Evolutionary conservation across 768 basidiomycete genomes (phyloP).

Genomic region (Mycena epipterygia): DNA sequence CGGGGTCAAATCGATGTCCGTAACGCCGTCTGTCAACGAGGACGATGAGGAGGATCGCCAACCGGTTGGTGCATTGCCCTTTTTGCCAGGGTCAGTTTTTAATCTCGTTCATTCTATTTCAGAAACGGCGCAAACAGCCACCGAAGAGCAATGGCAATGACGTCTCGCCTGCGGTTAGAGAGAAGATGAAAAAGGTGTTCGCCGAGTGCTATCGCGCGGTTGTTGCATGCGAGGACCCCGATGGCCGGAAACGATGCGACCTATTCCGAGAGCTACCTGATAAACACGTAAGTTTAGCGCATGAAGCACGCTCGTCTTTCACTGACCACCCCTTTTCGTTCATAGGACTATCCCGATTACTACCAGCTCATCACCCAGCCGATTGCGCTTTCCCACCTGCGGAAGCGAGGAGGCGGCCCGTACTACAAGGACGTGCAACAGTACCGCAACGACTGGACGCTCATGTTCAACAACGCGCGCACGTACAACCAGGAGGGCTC

Average conservation of each 20-base stretch:
- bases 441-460: slow-evolving; percentile 84
- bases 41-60: slow-evolving; percentile 86
- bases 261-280: slow-evolving; percentile 92
- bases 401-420: slow-evolving; percentile 76
- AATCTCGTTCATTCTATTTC: slow-evolving; percentile 24
- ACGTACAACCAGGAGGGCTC: slow-evolving; percentile 96
- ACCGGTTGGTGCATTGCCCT: slow-evolving; percentile 57
- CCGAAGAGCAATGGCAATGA: slow-evolving; percentile 58
- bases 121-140: slow-evolving; percentile 92
- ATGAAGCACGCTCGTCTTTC: neutral
- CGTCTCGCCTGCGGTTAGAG: slow-evolving; percentile 68
- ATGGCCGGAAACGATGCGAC: slow-evolving; percentile 85
- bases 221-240: slow-evolving; percentile 75
- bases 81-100: slow-evolving; percentile 10
- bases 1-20: slow-evolving; percentile 78
- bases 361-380: slow-evolving; percentile 90
- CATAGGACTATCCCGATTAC: slow-evolving; percentile 91
- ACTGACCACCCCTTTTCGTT: slow-evolving; percentile 34
- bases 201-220: slow-evolving; percentile 83
- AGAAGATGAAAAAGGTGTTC: slow-evolving; percentile 89
- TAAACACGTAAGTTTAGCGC: slow-evolving; percentile 65
- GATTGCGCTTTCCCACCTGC: slow-evolving; percentile 89
- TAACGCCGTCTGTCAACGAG: slow-evolving; percentile 82
- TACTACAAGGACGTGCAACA: slow-evolving; percentile 81
- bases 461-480: slow-evolving; percentile 95